These are phyloP conservation scores for Diutina neorugosa DNA, from an alignment of 1,139 yeast species.

Conservation along the genomic window DNA sequence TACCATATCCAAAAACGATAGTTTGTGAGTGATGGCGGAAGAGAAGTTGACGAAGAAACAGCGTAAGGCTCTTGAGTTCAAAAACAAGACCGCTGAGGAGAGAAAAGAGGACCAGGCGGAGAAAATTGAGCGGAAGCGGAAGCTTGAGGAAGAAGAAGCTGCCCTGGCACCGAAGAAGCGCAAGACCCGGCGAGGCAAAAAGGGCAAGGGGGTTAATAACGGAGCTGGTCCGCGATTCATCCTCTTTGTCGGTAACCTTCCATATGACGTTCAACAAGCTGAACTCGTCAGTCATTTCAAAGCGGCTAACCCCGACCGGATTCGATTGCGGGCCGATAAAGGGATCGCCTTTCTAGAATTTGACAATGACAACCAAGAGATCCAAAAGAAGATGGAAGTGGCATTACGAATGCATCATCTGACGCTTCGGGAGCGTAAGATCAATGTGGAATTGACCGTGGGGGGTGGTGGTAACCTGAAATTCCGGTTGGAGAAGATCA, in stretches of 20 bases:
- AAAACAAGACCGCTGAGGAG: slow-evolving; percentile 30
- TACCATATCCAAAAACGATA: not conserved
- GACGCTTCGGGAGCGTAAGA: slow-evolving; percentile 51
- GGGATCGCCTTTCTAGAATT: slow-evolving; percentile 94
- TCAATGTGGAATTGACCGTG: slow-evolving; percentile 91
- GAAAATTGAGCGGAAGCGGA: slow-evolving; percentile 12
- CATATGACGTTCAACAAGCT: slow-evolving; percentile 52
- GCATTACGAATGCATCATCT: slow-evolving; percentile 80
- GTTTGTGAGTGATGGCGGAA: slow-evolving; percentile 6
- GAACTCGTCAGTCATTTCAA: slow-evolving; percentile 68
- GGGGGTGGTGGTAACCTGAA: slow-evolving; percentile 96
- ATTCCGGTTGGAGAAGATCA: slow-evolving; percentile 56
- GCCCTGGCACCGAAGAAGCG: slow-evolving; percentile 40
- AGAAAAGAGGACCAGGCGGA: slow-evolving; percentile 19
- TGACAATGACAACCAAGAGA: slow-evolving; percentile 46
- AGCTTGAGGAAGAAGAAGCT: slow-evolving; percentile 7
- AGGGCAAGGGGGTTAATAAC: slow-evolving; percentile 39
- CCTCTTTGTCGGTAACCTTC: slow-evolving; percentile 86
- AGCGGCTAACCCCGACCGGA: slow-evolving; percentile 55
- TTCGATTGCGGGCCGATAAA: slow-evolving; percentile 70
- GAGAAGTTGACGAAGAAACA: slow-evolving; percentile 66
- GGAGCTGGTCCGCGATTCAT: slow-evolving; percentile 61
- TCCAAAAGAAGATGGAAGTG: slow-evolving; percentile 68
- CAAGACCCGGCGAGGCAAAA: slow-evolving; percentile 69
- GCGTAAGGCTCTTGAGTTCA: slow-evolving; percentile 64